A percentile compares a stretch with the other conserved stretches of the same genome.
phyloP scores from a whole-genome alignment of 257 asterid species.

The Scutellaria baicalensis region DNA sequence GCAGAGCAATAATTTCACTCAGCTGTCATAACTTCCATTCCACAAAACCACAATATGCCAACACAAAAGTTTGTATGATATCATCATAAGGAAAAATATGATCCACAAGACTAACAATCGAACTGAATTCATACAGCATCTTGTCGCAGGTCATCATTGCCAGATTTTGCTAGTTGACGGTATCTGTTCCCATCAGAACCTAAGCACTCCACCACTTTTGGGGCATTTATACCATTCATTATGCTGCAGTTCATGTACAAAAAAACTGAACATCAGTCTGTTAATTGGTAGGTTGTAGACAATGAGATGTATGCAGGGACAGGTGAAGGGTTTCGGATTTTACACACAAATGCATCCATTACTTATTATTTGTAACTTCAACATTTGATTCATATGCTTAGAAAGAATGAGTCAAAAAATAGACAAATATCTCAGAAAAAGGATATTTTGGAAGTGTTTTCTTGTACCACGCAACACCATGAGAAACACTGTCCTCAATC shows the following conservation, averaged over 20 bases:
- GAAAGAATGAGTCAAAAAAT: not conserved
- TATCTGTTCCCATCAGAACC: conserved; percentile 88
- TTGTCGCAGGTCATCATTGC: conserved; percentile 97
- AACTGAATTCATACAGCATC: conserved; percentile 75
- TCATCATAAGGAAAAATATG: conserved; percentile 3
- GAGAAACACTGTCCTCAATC: not conserved
- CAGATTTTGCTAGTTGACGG: conserved; percentile 98
- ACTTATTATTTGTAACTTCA: not conserved
- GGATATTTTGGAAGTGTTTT: not conserved
- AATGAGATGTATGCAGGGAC: conserved; percentile 16
- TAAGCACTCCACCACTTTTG: conserved; percentile 94
- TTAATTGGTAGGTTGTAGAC: not conserved
- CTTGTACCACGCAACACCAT: not conserved
- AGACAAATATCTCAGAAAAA: not conserved
- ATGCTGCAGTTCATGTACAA: conserved; percentile 44
- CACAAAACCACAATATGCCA: not conserved
- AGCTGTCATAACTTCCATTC: not conserved
- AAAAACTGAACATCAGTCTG: conserved; percentile 13
- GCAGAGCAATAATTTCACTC: not conserved
- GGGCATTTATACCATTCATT: conserved; percentile 98
- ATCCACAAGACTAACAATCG: conserved; percentile 13
- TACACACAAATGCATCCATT: not conserved
- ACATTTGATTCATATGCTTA: not conserved
- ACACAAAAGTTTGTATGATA: not conserved
- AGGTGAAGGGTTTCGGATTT: conserved; percentile 2